Conservation (phyloP, 495 filamentous ascomycete species). For the Pyronema domesticum region DNA sequence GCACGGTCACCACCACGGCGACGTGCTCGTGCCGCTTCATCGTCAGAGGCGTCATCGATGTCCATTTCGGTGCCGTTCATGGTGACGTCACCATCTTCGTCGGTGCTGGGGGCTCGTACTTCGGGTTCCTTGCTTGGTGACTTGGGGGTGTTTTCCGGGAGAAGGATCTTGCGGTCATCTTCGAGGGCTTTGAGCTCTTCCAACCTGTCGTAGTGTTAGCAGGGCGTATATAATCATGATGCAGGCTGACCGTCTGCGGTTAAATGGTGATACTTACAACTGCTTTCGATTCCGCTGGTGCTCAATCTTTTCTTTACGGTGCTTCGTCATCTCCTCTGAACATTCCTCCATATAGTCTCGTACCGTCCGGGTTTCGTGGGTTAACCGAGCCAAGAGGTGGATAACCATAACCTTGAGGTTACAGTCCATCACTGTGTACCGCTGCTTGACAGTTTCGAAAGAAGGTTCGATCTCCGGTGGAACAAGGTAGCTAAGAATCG, state of each 20-base stretch:
- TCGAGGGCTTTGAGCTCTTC: constrained; percentile 71
- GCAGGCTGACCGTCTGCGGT: constrained; percentile 7
- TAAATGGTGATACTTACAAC: constrained; percentile 43
- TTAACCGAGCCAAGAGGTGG: constrained; percentile 73
- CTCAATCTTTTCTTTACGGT: constrained; percentile 89
- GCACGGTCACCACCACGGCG: constrained; percentile 62
- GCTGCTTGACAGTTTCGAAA: constrained; percentile 47
- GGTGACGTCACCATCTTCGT: constrained; percentile 43
- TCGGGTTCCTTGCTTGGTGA: constrained; percentile 42
- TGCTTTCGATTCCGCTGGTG: constrained; percentile 66
- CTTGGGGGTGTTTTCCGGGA: constrained; percentile 54
- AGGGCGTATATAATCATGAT: constrained; percentile 1
- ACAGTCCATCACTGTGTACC: constrained; percentile 59
- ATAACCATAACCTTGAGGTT: constrained; percentile 66
- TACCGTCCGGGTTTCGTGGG: constrained; percentile 67
- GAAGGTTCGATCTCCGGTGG: constrained; percentile 58
- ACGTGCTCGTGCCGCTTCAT: constrained; percentile 42
- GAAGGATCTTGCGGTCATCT: constrained; percentile 70
- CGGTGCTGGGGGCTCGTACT: constrained; percentile 18
- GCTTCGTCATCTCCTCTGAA: constrained; percentile 75
- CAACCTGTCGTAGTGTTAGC: constrained; percentile 34
- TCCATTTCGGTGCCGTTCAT: constrained; percentile 47
- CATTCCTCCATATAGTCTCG: constrained; percentile 79
- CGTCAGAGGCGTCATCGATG: constrained; percentile 48
- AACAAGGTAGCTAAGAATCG: constrained; percentile 58